Conservation (phyloP, 441 rosid genomes). For the Pelargonium cotyledonis region DNA sequence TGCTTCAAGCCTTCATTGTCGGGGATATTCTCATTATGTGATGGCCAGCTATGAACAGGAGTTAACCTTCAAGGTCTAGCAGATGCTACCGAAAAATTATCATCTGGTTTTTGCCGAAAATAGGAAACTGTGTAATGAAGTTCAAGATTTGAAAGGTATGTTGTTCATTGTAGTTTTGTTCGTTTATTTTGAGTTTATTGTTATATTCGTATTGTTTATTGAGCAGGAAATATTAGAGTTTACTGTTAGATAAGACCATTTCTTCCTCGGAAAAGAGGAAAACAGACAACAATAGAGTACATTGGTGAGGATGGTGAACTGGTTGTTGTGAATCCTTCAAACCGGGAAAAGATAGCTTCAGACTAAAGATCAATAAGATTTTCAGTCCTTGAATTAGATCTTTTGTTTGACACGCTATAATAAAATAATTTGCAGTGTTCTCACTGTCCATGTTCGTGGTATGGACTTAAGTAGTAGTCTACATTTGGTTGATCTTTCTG, state of each 20-base stretch:
- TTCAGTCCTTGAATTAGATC: slow-evolving; percentile 38
- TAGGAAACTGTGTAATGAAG: slow-evolving; percentile 58
- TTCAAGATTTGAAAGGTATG: slow-evolving; percentile 71
- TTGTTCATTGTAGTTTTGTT: too few species aligned
- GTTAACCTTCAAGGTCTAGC: slow-evolving; percentile 51
- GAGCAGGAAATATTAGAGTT: slow-evolving; percentile 76
- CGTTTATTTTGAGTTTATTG: not conserved
- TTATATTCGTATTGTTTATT: not conserved
- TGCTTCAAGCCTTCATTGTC: not conserved
- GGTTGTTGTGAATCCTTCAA: slow-evolving; percentile 67
- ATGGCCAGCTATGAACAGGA: slow-evolving; percentile 33
- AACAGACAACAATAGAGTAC: slow-evolving; percentile 50
- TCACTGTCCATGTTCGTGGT: too few species aligned
- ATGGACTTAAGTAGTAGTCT: too few species aligned
- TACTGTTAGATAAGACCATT: slow-evolving; percentile 81
- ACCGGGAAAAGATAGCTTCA: slow-evolving; percentile 59
- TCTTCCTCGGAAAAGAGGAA: slow-evolving; percentile 55
- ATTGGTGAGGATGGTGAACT: slow-evolving; percentile 77
- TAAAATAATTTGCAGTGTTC: too few species aligned
- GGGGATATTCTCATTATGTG: slow-evolving; percentile 14
- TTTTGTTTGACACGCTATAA: too few species aligned
- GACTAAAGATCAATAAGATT: slow-evolving; percentile 64
- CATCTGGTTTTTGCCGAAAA: slow-evolving; percentile 55
- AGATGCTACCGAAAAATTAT: slow-evolving; percentile 63
- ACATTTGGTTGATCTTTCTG: too few species aligned